Conservation (phyloP, 1,284 basidiomycete species). For the Moniliophthora roreri region DNA sequence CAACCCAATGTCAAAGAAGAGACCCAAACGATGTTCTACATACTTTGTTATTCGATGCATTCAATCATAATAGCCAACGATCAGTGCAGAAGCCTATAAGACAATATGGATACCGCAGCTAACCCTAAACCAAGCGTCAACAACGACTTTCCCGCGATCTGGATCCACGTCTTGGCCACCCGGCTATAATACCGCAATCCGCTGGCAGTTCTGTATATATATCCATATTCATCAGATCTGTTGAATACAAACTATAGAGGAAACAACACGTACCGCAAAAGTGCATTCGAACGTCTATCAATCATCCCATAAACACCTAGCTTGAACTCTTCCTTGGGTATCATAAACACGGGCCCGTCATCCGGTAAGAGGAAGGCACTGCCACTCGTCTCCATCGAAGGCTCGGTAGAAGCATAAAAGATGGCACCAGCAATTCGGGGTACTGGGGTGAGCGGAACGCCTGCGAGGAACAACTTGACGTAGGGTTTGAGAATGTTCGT, state of each 20-base stretch:
- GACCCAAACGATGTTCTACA: too few species aligned
- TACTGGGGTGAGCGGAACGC: constrained; percentile 50
- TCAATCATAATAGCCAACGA: too few species aligned
- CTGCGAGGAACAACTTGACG: constrained; percentile 44
- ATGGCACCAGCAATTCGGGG: constrained; percentile 49
- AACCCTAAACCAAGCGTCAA: too few species aligned
- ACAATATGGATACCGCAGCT: too few species aligned
- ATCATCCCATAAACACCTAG: constrained; percentile 52
- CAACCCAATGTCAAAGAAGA: too few species aligned
- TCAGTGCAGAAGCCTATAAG: too few species aligned
- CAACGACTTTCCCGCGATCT: too few species aligned
- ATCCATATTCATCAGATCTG: not conserved
- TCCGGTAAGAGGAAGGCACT: constrained; percentile 48
- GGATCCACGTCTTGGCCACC: too few species aligned
- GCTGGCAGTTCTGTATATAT: too few species aligned
- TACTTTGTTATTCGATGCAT: too few species aligned
- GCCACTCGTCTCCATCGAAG: constrained; percentile 44
- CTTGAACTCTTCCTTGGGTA: constrained; percentile 46
- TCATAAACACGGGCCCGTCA: constrained; percentile 44
- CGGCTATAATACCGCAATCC: too few species aligned
- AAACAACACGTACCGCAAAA: constrained; percentile 30
- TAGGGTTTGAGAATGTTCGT: constrained; percentile 44
- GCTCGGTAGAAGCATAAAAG: constrained; percentile 50
- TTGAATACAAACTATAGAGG: not conserved
- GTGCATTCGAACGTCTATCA: constrained; percentile 38